phyloP scores from a whole-genome alignment of 495 filamentous ascomycete genomes.

The Cercophora samala region DNA sequence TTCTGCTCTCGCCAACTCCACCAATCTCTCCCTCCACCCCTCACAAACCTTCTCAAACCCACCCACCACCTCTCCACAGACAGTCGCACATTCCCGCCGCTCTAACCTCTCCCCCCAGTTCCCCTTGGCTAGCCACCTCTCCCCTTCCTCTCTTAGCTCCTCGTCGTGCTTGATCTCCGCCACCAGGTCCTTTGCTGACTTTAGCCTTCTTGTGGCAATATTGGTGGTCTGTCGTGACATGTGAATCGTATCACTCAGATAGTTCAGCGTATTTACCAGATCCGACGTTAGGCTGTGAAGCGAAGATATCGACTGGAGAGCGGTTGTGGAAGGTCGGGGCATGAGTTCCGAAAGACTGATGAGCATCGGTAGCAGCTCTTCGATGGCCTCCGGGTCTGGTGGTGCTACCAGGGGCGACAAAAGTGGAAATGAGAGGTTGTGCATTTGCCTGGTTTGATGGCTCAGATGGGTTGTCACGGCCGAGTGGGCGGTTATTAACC shows the following conservation, averaged over 20 bases:
- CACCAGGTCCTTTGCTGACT: constrained; percentile 73
- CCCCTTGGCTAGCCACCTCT: constrained; percentile 72
- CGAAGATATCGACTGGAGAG: constrained; percentile 54
- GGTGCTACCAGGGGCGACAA: constrained; percentile 55
- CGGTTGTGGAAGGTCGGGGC: constrained; percentile 51
- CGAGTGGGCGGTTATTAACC: constrained; percentile 82
- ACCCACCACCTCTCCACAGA: constrained; percentile 80
- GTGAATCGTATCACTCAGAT: constrained; percentile 87
- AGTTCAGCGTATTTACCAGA: constrained; percentile 73
- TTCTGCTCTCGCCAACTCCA: constrained; percentile 43
- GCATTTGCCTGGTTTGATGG: constrained; percentile 79
- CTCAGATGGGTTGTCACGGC: constrained; percentile 77
- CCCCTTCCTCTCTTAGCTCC: constrained; percentile 74
- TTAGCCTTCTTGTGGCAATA: constrained; percentile 69
- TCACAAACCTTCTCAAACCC: constrained; percentile 88
- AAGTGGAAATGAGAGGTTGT: constrained; percentile 74
- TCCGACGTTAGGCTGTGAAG: constrained; percentile 70
- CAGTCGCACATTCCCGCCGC: constrained; percentile 70
- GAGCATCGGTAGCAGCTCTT: constrained; percentile 64
- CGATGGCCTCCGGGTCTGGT: constrained; percentile 58
- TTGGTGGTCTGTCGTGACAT: constrained; percentile 87
- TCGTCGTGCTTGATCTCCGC: constrained; percentile 78
- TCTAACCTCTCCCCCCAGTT: constrained; percentile 74
- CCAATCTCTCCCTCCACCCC: constrained; percentile 48
- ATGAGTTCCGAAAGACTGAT: constrained; percentile 52